These are phyloP conservation scores for Ascochyta viciae-villosae DNA, from an alignment of 2,329 filamentous ascomycete species.

Conservation along the genomic window DNA sequence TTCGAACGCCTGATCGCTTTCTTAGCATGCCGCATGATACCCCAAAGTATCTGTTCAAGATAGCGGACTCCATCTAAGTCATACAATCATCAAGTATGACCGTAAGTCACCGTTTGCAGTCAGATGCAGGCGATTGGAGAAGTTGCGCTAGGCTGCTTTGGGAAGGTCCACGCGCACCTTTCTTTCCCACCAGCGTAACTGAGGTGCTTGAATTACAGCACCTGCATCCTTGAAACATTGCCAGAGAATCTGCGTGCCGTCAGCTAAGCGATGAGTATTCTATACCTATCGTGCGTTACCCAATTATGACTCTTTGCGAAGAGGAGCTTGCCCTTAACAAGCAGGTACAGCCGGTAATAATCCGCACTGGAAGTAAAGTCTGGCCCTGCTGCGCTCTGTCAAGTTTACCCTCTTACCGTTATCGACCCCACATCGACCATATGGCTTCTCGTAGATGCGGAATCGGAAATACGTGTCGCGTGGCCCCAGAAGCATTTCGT, in stretches of 20 bases:
- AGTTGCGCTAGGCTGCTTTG: not conserved
- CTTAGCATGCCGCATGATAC: not conserved
- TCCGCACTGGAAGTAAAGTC: not conserved
- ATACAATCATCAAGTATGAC: not conserved
- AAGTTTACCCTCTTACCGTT: slow-evolving; percentile 9
- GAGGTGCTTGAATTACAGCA: not conserved
- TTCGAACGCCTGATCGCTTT: not conserved
- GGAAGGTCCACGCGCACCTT: slow-evolving; percentile 6
- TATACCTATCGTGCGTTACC: not conserved
- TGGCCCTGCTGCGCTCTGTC: slow-evolving; percentile 1
- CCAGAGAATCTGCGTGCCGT: not conserved
- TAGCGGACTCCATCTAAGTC: not conserved
- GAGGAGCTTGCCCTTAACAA: slow-evolving; percentile 3
- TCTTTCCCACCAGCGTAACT: not conserved
- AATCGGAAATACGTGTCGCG: slow-evolving; percentile 13
- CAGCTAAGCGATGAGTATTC: not conserved
- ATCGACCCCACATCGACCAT: slow-evolving; percentile 16
- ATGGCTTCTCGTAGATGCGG: slow-evolving; percentile 8
- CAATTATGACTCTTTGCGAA: not conserved
- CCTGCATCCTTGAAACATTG: not conserved
- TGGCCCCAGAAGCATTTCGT: not conserved
- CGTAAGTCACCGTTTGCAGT: not conserved
- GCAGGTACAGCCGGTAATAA: slow-evolving; percentile 17
- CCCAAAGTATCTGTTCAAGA: not conserved
- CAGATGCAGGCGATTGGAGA: not conserved